Evolutionary conservation across 352 stramenopile species (phyloP), one percentile per base, ranked within the genome.

Genomic region (Phytophthora tentaculata): DNA sequence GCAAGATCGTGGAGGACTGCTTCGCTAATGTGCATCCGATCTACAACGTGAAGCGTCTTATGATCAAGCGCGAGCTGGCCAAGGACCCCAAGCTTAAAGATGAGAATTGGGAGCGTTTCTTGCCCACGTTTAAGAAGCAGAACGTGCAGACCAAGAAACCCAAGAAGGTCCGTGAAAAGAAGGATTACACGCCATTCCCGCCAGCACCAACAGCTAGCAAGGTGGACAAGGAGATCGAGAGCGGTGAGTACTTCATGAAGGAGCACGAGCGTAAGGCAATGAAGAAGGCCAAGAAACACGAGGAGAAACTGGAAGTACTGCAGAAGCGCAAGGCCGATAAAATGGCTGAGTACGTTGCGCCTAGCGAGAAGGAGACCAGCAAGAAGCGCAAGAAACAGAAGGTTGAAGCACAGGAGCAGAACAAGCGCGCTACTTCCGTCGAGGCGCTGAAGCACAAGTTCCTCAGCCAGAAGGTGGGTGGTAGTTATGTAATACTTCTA

Each of bases 1-100:
- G 97, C 48, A 98, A 97, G 55, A 98, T 99, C 35, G 93, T 99
- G 19, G 81, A 99, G 63, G 98, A 99, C 74, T 99, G 97, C 76
- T 99, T 99, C 74, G 95, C 98, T n/a, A 99, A 99, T 78, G 96
- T 99, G 44, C 98, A 99, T 73, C 98, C 98, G 29, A 98, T 99
- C 57, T 99, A 99, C 89, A 98, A 99, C 72, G 98, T 99, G 61
- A 99, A 99, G 85, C 97, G 96, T n/a, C 81, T 99, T 20, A 99
- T 99, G 98, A 99, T 99, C 79, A 98, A 99, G 81, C 92, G 96
- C 37, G 98, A 99, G 80, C 80, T 99, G n/a, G 95, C 92, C 16
- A 99, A 99, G 76, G 98, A 99, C 81, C 95, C 96, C 16, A 97
- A 97, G 60, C 84, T 99, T 10, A 79, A 92, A 67, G 86, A 95